phyloP scores from a whole-genome alignment of 148 eudicot genomes.

The Rhododendron ovatum region DNA sequence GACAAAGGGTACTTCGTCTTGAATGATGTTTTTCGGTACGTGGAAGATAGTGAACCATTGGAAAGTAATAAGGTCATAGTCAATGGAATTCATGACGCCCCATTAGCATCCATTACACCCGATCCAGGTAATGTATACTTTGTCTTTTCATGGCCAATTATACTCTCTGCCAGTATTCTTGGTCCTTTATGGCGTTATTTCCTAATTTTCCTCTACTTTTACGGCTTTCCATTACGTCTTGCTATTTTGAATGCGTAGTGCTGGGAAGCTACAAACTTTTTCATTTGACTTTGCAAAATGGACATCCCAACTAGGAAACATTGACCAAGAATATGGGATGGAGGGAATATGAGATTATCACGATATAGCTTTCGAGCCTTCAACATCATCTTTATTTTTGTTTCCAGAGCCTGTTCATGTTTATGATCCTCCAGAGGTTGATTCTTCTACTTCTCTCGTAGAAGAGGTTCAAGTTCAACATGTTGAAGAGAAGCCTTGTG shows the following conservation, averaged over 20 bases:
- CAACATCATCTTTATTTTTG: slow-evolving; percentile 7
- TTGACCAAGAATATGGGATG: background rate
- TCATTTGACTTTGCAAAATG: background rate
- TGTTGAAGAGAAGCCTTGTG: slow-evolving; percentile 22
- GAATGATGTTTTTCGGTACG: slow-evolving; percentile 63
- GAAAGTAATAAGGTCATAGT: slow-evolving; percentile 20
- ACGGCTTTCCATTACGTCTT: background rate
- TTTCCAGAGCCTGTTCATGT: slow-evolving; percentile 34
- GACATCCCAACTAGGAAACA: background rate
- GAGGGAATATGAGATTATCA: background rate
- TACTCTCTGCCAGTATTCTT: background rate
- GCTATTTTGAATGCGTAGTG: background rate
- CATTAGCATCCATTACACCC: slow-evolving; percentile 14
- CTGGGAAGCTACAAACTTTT: background rate
- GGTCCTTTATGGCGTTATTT: background rate
- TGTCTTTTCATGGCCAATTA: background rate
- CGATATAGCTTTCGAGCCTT: background rate
- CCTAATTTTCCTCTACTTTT: background rate
- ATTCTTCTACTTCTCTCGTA: slow-evolving; percentile 22
- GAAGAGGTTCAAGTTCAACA: slow-evolving; percentile 29
- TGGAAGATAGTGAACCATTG: slow-evolving; percentile 38
- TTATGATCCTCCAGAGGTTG: slow-evolving; percentile 21
- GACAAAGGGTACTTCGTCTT: slow-evolving; percentile 59
- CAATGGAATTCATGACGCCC: slow-evolving; percentile 30
- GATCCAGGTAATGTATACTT: slow-evolving; percentile 37